Evolutionary conservation across 1,139 yeast species (phyloP), one percentile per base, ranked within the genome.

Genomic region (Protomyces gravidus): DNA sequence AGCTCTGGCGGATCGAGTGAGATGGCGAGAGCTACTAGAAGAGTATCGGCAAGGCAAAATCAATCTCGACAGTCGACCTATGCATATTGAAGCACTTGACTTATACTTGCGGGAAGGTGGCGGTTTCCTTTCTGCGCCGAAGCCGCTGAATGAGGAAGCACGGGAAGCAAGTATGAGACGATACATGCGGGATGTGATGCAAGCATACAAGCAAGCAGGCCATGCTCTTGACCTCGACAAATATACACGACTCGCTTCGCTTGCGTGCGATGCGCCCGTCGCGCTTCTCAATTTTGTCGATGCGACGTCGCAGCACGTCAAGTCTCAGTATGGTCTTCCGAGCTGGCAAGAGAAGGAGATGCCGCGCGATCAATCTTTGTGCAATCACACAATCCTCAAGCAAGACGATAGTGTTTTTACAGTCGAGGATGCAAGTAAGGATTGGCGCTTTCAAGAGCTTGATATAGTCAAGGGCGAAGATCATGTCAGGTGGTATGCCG

Each of bases 41-140:
- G 40, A 15, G 15, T 52, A 52, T 15, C 11, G 50, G 11, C 23
- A 42, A 5, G 56, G 56, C 45, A 45, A 25, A 3, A 30, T 52
- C 42, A 45, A 52, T 15, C 9, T 25, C 11, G 28, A 26, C 2
- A 6, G 27, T 13, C 32, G 40, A 13, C 56, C 45, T 9, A 27
- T 23, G 9, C 17, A 32, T 17, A 27, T 40, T 2, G 19, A 27
- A 15, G 36, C 13, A 2, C 33, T 52, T 15, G 56, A 52, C 15
- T 19, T 30, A n/a, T 52, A 52, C 15, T 45, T 52, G 6, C n/a
- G 32, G 19, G 56, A 52, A 15, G 23, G 32, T 6, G 56, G 56
- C n/a, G 56, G 56, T 5, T 52, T 39, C 50, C 50, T 52, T 23
- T 19, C 56, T 9, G 50, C 56, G 23, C 50, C 56, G 2, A n/a